phyloP scores from a whole-genome alignment of 371 early-diverging fungal genomes.

The Homolaphlyctis polyrhiza region DNA sequence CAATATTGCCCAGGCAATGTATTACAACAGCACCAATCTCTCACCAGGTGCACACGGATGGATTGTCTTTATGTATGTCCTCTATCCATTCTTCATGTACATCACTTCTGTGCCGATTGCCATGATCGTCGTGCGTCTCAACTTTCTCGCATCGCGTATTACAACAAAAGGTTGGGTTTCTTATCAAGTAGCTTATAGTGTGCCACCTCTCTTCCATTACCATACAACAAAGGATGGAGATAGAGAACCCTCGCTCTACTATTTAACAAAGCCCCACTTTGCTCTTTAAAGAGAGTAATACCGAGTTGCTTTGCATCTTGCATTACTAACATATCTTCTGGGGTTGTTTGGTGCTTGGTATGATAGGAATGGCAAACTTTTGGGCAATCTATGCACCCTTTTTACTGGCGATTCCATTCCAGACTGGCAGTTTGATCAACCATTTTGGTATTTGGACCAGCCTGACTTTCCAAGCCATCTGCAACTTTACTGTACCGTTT shows the following conservation, averaged over 20 bases:
- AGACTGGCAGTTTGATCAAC: conserved; percentile 32
- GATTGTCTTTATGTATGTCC: conserved; percentile 8
- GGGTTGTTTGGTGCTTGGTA: too few species aligned
- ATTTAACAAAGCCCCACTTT: too few species aligned
- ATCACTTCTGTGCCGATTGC: conserved; percentile 14
- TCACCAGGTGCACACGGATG: neutral
- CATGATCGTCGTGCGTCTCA: conserved; percentile 11
- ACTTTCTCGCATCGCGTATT: conserved; percentile 14
- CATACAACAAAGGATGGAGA: too few species aligned
- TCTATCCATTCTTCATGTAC: conserved; percentile 12
- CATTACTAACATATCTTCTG: too few species aligned
- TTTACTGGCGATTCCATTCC: conserved; percentile 37
- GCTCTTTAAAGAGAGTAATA: too few species aligned
- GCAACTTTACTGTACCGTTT: conserved; percentile 44
- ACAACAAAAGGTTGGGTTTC: neutral
- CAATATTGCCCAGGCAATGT: conserved; percentile 15
- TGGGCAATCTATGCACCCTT: conserved; percentile 37
- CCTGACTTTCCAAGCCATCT: conserved; percentile 36
- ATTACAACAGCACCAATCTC: neutral
- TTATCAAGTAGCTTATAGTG: too few species aligned
- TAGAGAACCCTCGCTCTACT: too few species aligned
- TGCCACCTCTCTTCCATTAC: too few species aligned
- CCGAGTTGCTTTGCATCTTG: too few species aligned
- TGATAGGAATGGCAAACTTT: conserved; percentile 11
- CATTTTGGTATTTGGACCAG: conserved; percentile 35